Evolutionary conservation across 176 grass and related monocot genomes (phyloP).

Genomic region (Zizania latifolia): DNA sequence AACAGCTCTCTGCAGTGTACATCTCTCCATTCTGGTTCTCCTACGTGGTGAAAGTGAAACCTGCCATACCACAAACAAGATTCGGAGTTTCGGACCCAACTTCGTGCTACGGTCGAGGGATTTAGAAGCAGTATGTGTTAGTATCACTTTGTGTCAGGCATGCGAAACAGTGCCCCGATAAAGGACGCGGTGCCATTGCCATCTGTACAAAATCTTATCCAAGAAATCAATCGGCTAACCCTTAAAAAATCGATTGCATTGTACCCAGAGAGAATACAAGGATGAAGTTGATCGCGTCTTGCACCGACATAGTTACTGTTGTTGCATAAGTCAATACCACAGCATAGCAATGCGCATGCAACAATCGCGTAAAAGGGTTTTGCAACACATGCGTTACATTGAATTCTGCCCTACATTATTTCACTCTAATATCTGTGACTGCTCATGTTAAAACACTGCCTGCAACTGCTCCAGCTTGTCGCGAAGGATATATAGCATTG

Average conservation of each 20-base stretch:
- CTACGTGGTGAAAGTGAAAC: constrained; percentile 9
- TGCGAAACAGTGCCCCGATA: background rate
- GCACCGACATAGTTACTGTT: no score
- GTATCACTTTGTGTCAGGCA: background rate
- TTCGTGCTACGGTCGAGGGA: background rate
- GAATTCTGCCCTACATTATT: no score
- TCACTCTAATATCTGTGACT: no score
- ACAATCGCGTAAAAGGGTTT: no score
- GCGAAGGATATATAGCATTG: no score
- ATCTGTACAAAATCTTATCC: constrained; percentile 26
- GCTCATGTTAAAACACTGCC: no score
- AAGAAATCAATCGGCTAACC: background rate
- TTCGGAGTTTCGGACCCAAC: background rate
- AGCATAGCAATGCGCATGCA: no score
- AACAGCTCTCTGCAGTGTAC: background rate
- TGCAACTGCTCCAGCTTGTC: no score
- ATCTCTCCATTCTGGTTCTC: background rate
- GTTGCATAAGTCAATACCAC: no score
- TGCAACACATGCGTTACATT: no score
- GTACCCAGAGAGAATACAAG: no score
- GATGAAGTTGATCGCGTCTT: no score
- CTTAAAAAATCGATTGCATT: background rate
- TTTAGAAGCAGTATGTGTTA: constrained; percentile 25
- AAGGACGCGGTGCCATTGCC: background rate
- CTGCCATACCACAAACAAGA: background rate